Percentiles rank a stretch among this genome's conserved stretches.
These are phyloP conservation scores for Candida sonorensis DNA, from an alignment of 805 yeast genomes.

Conservation along the genomic window DNA sequence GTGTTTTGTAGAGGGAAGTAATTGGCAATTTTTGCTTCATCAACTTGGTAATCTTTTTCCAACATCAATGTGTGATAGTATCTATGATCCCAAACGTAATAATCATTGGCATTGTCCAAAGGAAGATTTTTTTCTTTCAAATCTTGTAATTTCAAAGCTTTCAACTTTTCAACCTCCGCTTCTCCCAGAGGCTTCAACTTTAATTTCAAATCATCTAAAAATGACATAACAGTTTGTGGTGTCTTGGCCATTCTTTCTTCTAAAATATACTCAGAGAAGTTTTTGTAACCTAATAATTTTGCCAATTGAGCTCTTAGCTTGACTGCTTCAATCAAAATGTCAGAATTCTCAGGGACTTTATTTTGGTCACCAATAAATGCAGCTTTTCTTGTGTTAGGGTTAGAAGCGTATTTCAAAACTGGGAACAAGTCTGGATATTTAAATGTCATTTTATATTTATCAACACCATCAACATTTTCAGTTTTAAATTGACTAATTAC, in stretches of 20 bases:
- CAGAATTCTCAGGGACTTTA: conserved; percentile 60
- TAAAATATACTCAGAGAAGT: conserved; percentile 62
- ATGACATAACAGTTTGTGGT: conserved; percentile 50
- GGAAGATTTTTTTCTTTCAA: conserved; percentile 36
- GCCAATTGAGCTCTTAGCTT: conserved; percentile 58
- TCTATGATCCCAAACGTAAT: conserved; percentile 69
- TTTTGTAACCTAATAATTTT: conserved; percentile 53
- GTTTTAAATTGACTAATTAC: conserved; percentile 52
- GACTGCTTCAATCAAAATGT: conserved; percentile 52
- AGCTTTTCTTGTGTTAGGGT: conserved; percentile 54
- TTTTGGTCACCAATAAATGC: conserved; percentile 65
- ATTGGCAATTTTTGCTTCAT: conserved; percentile 63
- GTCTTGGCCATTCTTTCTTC: conserved; percentile 79
- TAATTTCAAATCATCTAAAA: conserved; percentile 53
- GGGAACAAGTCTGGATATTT: conserved; percentile 79
- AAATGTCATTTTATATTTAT: conserved; percentile 57
- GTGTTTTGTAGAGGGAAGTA: conserved; percentile 72
- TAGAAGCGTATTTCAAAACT: conserved; percentile 64
- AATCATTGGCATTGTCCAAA: conserved; percentile 27
- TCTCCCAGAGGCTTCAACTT: conserved; percentile 56
- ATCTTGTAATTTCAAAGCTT: conserved; percentile 48
- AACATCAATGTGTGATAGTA: conserved; percentile 61
- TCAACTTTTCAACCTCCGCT: conserved; percentile 43
- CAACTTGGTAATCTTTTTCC: conserved; percentile 65
- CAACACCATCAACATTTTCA: conserved; percentile 33